Evolutionary conservation across 495 filamentous ascomycete genomes (phyloP), one percentile per base, ranked within the genome.

Genomic region (Penicillium bialowiezense): DNA sequence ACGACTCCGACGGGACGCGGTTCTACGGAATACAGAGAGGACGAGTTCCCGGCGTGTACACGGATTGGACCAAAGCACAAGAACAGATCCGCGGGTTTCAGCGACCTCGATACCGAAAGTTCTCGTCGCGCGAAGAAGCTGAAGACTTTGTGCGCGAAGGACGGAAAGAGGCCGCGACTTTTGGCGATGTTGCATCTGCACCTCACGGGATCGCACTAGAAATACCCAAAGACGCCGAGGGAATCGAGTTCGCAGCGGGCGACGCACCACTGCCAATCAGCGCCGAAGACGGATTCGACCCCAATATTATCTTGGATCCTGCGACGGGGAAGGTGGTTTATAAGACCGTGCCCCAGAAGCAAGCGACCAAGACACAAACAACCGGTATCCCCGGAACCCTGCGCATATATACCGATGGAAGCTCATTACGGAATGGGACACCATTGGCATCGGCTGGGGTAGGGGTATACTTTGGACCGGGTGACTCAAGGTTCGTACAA

Each of bases 21-120:
- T 97, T 82, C 63, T 98, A 98, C 58, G 93, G 80, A 7, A 86
- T 98, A n/a, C 89, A 85, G 34, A 77, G 80, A 48, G 93, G 93
- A 35, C 78, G 81, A 48, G 71, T 76, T n/a, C 88, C 91, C 0
- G 92, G 93, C 4, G 85, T 98, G 2, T 98, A 96, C 67, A 87
- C 85, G 5, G 83, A 91, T 46, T 98, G 91, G 91, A 62, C 75
- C n/a, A 77, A 77, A 19, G 90, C 87, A 3, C 79, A 88, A 52
- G 73, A 83, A 45, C 87, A 93, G 47, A 90, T 96, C 26, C 80
- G 72, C 5, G 90, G 89, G 5, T 86, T 82, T 62, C 84, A 83
- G 49, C 81, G 82, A 13, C 89, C 90, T 14, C 90, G 90, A 55
- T 89, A 87, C 60, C 87, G 87, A 67, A 86, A 80, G 43, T 98